Base-by-base conservation (phyloP, 768 basidiomycete genomes). In the Lactarius deliciosus region DNA sequence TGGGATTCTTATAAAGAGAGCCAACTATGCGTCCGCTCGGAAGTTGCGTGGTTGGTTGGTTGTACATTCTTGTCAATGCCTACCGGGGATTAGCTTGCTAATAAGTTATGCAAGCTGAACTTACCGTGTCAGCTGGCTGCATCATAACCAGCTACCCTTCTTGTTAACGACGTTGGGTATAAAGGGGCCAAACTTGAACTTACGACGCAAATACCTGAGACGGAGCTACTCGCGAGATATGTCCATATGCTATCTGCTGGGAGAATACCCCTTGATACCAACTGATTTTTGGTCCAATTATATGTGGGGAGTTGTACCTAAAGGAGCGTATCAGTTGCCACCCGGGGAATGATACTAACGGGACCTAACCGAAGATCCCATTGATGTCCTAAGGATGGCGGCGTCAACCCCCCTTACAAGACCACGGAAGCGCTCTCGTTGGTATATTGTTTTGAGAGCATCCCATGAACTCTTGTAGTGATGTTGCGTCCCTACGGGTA, bases 271-370 rank as follows among this genome's bases (percentile, higher is more conserved):
- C 84, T 79, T 47, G 82, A 80, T 7, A 90, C 84, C 55, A 99
- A 78, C 62, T 89, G 85, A 59, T 83, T 86, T 77, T 99, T 99
- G 36, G 94, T 92, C 76, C 92, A 91, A 71, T 94, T 96, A 76
- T 99, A 99, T 57, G 92, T 92, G 2, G 97, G 97, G 32, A 99
- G 78, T 85, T 99, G 97, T 9, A 96, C 93, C 85, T 91, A 68
- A n/a, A 32, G 61, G 63, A 58, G n/a, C 25, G 13, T 16, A 61
- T 71, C n/a, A 63, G 58, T 13, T 25, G 45, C 30, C 22, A 30
- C 36, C 40, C 25, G 45, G 18, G 41, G 30, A 25, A 36, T 28
- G 63, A 50, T 28, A 43, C 61, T 28, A 16, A 41, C 8, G 34
- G 32, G 61, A 40, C 72, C 80, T 56, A 28, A 86, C 94, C 50